A percentile compares a stretch with the other conserved stretches of the same genome.
Conservation (phyloP, 2,329 filamentous ascomycete genomes). For the Rhinocladiella mackenziei region DNA sequence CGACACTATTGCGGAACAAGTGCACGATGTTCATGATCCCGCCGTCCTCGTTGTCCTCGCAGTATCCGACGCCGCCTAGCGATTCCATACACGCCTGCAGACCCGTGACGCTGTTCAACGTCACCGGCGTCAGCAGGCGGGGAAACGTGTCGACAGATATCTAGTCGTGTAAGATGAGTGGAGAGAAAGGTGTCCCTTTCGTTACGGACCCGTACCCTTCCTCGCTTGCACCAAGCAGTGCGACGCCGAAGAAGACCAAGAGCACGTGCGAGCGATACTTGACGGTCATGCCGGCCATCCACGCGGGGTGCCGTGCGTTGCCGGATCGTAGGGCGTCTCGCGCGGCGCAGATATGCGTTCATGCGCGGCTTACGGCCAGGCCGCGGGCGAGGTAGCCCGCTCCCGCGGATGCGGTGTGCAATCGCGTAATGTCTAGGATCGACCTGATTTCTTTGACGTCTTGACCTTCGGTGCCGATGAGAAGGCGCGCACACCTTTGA, state of each 20-base stretch:
- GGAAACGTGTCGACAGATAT: constrained; percentile 29
- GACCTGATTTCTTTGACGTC: constrained; percentile 66
- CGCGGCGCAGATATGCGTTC: constrained; percentile 39
- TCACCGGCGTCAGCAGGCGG: constrained; percentile 35
- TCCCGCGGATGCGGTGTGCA: constrained; percentile 41
- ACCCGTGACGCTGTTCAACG: too few relatives aligned
- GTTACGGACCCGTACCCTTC: constrained; percentile 27
- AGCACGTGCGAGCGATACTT: constrained; percentile 25
- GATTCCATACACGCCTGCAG: too few relatives aligned
- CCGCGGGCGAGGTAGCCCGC: constrained; percentile 39
- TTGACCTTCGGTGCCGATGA: constrained; percentile 62
- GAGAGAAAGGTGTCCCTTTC: constrained; percentile 14
- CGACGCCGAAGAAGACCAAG: constrained; percentile 30
- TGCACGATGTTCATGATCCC: too few relatives aligned
- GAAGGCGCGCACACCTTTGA: constrained; percentile 60
- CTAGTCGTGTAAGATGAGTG: constrained; percentile 28
- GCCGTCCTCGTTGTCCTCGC: too few relatives aligned
- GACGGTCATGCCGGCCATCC: constrained; percentile 32
- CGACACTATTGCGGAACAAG: too few relatives aligned
- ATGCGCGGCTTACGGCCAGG: constrained; percentile 40
- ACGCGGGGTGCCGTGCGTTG: constrained; percentile 38
- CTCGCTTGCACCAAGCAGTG: constrained; percentile 36
- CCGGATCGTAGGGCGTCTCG: constrained; percentile 38
- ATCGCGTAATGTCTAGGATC: constrained; percentile 62
- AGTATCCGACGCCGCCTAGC: too few relatives aligned